Base-by-base conservation (phyloP, 2,329 filamentous ascomycete genomes). In the Colletotrichum lentis region DNA sequence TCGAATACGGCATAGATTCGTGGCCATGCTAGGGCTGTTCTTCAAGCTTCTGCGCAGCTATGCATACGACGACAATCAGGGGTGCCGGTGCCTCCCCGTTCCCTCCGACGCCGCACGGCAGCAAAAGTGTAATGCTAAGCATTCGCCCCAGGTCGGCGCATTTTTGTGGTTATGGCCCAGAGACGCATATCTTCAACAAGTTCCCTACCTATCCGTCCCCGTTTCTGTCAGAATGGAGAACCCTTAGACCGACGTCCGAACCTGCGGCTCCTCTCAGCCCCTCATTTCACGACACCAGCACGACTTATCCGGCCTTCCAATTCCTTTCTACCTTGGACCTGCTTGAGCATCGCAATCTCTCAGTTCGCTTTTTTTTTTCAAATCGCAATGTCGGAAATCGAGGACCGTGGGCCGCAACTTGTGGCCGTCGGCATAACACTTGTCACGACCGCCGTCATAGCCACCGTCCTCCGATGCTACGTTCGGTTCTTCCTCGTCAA, bases 401-500 rank as follows among this genome's bases (percentile, higher is more conserved):
- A 73, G 20, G 78, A 79, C 58, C 76, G 78, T 47, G 77, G 78
- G 39, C 76, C 77, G 16, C 66, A 74, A 64, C 73, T 81, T 18
- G 72, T 74, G 58, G 77, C 73, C 12, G 77, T 79, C 41, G 75
- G 74, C 61, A 75, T 74, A 47, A 72, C 73, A 6, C 70, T 80
- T 12, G 50, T 76, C 22, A 63, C 68, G 7, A 50, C 74, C 16
- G 76, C 78, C 3, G 24, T 74, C 20, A 64, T 76, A n/a, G 70
- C 77, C 49, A 73, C 73, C 3, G 1, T 68, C 5, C 71, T 81
- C 16, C 73, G 79, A 65, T 74, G 75, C 47, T 81, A 76, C 70
- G 76, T 78, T 24, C 77, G 79, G 27, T 54, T 75, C 6, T 71
- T 70, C 10, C 67, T 81, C 7, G 76, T 81, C 47, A 79, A 76